These are phyloP conservation scores for Rhizopogon vesiculosus DNA, from an alignment of 768 basidiomycete genomes.

Conservation along the genomic window DNA sequence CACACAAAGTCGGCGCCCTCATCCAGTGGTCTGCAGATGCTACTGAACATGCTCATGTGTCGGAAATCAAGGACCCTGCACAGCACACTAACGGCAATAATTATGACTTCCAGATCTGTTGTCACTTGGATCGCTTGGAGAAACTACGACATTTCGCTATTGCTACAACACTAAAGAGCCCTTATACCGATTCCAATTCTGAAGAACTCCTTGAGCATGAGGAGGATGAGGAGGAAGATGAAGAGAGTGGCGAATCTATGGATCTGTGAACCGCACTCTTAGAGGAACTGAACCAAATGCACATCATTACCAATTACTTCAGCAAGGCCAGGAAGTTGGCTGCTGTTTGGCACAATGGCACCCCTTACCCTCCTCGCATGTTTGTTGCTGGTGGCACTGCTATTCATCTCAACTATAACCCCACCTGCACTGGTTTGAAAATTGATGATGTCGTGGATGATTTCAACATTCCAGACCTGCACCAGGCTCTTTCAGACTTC, in stretches of 20 bases:
- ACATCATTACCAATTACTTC: not conserved
- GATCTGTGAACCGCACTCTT: not conserved
- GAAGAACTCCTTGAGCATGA: constrained; percentile 3
- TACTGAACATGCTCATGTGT: constrained; percentile 30
- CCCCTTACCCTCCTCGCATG: constrained; percentile 11
- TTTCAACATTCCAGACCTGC: constrained; percentile 25
- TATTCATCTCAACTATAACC: constrained; percentile 21
- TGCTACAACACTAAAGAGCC: not conserved
- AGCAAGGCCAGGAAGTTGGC: not conserved
- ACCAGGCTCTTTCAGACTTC: constrained; percentile 20
- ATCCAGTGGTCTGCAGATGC: constrained; percentile 33
- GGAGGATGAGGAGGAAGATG: constrained; percentile 4
- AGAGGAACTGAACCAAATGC: not conserved
- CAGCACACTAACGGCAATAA: constrained; percentile 25
- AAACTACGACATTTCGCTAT: constrained; percentile 24
- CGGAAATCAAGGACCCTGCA: constrained; percentile 27
- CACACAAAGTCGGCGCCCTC: constrained; percentile 19
- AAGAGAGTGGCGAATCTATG: not conserved
- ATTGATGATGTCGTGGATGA: constrained; percentile 18
- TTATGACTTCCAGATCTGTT: constrained; percentile 31
- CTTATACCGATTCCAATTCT: constrained; percentile 11
- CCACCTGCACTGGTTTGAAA: constrained; percentile 10
- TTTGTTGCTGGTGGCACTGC: constrained; percentile 11
- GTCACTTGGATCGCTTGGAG: constrained; percentile 25
- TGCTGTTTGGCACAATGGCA: not conserved